These are phyloP conservation scores for Spergularia marina DNA, from an alignment of 148 eudicot species.

Conservation along the genomic window DNA sequence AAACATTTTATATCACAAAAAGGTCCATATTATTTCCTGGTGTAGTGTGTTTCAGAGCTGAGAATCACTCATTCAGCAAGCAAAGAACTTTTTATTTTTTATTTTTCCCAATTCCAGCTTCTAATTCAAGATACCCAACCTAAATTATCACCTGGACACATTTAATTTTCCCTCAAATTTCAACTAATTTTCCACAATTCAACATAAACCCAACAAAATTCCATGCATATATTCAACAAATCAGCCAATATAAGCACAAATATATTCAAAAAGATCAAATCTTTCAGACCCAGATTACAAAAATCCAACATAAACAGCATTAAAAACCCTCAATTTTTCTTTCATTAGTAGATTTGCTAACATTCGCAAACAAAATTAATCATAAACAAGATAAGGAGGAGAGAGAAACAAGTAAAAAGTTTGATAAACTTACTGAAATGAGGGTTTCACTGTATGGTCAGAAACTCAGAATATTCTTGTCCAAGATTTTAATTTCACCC, in stretches of 20 bases:
- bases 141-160: neutral
- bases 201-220: neutral
- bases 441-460: neutral
- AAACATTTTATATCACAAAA: neutral
- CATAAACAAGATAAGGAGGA: neutral
- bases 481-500: too few relatives aligned
- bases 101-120: neutral
- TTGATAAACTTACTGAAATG: conserved; percentile 6
- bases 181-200: neutral
- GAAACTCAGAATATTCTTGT: conserved; percentile 2
- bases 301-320: neutral
- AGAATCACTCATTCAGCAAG: conserved; percentile 17
- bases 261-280: neutral
- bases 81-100: neutral
- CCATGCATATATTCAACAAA: neutral
- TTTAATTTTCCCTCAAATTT: neutral
- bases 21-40: neutral
- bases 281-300: neutral
- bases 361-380: neutral
- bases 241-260: neutral
- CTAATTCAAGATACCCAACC: neutral
- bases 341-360: neutral
- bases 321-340: conserved; percentile 1
- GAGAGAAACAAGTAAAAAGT: neutral
- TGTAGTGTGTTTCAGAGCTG: neutral